A percentile compares a stretch with the other conserved stretches of the same genome.
Evolutionary conservation across 2,329 filamentous ascomycete species (phyloP).

Genomic region (Pseudophaeomoniella oleicola): DNA sequence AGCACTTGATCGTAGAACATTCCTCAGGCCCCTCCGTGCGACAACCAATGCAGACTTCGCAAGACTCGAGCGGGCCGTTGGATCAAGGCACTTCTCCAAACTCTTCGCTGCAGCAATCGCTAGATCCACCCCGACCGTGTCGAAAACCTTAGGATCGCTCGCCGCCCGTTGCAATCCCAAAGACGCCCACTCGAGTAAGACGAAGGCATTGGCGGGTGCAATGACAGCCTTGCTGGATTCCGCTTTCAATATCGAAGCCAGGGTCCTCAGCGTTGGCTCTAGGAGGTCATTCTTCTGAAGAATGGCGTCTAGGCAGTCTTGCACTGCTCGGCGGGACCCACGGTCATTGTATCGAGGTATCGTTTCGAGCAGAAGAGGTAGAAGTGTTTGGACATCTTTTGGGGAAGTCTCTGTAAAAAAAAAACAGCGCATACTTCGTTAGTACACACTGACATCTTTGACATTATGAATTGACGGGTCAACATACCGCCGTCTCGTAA

Average conservation of each 20-base stretch:
- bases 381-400: constrained; percentile 38
- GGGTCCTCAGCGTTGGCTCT: constrained; percentile 33
- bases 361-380: constrained; percentile 70
- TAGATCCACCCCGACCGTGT: constrained; percentile 42
- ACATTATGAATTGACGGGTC: no score
- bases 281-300: constrained; percentile 43
- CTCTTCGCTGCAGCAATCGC: constrained; percentile 56
- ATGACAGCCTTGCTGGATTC: constrained; percentile 68
- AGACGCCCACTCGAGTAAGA: constrained; percentile 80
- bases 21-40: constrained; percentile 65
- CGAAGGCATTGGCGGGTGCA: constrained; percentile 68
- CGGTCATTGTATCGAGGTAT: constrained; percentile 80
- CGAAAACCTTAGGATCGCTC: constrained; percentile 25
- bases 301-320: constrained; percentile 60
- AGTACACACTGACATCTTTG: no score
- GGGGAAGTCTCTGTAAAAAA: constrained; percentile 4
- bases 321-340: constrained; percentile 66
- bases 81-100: constrained; percentile 62
- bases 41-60: constrained; percentile 61
- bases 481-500: constrained; percentile 3
- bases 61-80: constrained; percentile 48
- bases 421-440: constrained; percentile 1
- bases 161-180: constrained; percentile 60
- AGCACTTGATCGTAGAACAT: constrained; percentile 47
- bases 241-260: constrained; percentile 28